Percentiles rank a stretch among this genome's conserved stretches.
These are phyloP conservation scores for Talaromyces sp. DNA, from an alignment of 2,329 filamentous ascomycete genomes.

Conservation along the genomic window DNA sequence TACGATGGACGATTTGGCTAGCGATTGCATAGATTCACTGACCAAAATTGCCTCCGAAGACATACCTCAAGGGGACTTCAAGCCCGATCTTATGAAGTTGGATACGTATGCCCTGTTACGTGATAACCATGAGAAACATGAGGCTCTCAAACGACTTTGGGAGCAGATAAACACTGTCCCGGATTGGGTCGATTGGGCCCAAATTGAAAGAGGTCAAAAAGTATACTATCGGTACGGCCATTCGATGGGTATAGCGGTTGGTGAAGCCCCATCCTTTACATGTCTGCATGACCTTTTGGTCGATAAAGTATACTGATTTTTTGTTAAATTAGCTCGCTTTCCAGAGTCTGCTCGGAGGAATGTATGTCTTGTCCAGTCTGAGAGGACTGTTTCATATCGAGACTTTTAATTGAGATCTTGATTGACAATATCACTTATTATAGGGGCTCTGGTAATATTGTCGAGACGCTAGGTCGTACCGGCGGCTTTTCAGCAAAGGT, in stretches of 20 bases:
- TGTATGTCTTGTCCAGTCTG: neutral
- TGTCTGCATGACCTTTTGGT: neutral
- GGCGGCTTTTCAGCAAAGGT: slow-evolving; percentile 70
- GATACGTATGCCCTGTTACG: slow-evolving; percentile 64
- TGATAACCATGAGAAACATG: slow-evolving; percentile 57
- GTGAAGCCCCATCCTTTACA: neutral
- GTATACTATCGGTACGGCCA: slow-evolving; percentile 71
- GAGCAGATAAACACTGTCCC: slow-evolving; percentile 64
- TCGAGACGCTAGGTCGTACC: slow-evolving; percentile 70
- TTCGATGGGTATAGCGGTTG: neutral
- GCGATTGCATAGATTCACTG: neutral
- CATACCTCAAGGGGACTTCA: neutral
- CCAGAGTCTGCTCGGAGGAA: neutral
- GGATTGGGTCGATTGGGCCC: slow-evolving; percentile 73
- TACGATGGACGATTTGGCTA: slow-evolving; percentile 25
- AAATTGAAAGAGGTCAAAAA: slow-evolving; percentile 70
- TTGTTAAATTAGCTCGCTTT: neutral
- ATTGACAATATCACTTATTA: neutral
- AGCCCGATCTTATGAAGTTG: neutral
- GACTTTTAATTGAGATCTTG: neutral
- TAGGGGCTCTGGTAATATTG: slow-evolving; percentile 58
- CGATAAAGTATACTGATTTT: neutral
- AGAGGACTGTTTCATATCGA: neutral
- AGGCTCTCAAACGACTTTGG: slow-evolving; percentile 61
- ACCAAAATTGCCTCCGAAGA: neutral